These are phyloP conservation scores for Begonia masoniana DNA, from an alignment of 306 rosid species.

Conservation along the genomic window DNA sequence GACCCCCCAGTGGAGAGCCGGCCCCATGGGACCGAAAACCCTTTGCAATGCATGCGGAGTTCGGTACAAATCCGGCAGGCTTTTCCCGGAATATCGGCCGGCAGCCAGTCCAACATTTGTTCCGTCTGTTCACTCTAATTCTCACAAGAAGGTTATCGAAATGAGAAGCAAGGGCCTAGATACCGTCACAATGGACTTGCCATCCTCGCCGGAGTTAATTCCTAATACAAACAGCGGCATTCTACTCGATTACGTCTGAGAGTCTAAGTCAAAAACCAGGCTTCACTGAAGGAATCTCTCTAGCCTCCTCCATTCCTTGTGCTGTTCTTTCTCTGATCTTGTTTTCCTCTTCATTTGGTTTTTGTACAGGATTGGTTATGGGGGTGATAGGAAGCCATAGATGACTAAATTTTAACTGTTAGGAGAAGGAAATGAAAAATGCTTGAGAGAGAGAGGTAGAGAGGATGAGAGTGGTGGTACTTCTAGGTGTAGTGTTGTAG, in stretches of 20 bases:
- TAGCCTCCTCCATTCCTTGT: slow-evolving; percentile 24
- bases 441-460: background rate
- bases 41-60: slow-evolving; percentile 98
- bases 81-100: slow-evolving; percentile 91
- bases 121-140: slow-evolving; percentile 77
- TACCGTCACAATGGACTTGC: background rate
- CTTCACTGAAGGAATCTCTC: slow-evolving; percentile 1
- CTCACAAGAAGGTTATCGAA: slow-evolving; percentile 93
- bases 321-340: slow-evolving; percentile 40
- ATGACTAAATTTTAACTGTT: slow-evolving; percentile 54
- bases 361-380: slow-evolving; percentile 79
- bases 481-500: background rate
- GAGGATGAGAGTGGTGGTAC: slow-evolving; percentile 11
- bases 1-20: slow-evolving; percentile 99
- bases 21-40: slow-evolving; percentile 98
- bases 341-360: slow-evolving; percentile 41
- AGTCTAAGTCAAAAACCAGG: too few species aligned
- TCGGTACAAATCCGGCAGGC: slow-evolving; percentile 87
- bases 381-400: slow-evolving; percentile 13
- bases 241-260: slow-evolving; percentile 47
- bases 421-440: slow-evolving; percentile 19
- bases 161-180: slow-evolving; percentile 53
- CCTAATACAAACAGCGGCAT: slow-evolving; percentile 65
- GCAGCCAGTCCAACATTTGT: slow-evolving; percentile 94
- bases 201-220: slow-evolving; percentile 64